Conservation (phyloP, 1,284 basidiomycete genomes). For the Rhizoctonia solani region DNA sequence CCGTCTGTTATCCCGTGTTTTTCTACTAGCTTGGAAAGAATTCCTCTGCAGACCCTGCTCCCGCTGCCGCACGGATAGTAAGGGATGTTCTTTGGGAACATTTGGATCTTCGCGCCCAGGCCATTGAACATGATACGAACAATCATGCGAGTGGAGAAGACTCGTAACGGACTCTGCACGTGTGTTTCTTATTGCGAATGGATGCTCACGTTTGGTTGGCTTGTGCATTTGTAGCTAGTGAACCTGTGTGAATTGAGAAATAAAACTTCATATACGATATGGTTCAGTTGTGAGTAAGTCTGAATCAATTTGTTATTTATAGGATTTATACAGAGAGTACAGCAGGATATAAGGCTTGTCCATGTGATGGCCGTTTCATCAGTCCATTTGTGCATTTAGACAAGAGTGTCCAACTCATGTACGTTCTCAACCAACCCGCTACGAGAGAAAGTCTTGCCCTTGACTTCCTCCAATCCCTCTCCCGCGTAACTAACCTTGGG, state of each 20-base stretch:
- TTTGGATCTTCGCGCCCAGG: constrained; percentile 17
- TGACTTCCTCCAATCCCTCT: constrained; percentile 82
- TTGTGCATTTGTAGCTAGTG: not conserved
- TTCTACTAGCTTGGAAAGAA: constrained; percentile 20
- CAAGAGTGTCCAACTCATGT: constrained; percentile 57
- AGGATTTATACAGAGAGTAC: constrained; percentile 48
- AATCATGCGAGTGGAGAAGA: constrained; percentile 11
- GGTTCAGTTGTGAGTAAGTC: not conserved
- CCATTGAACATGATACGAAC: constrained; percentile 27
- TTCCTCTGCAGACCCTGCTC: constrained; percentile 10
- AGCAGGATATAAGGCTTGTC: constrained; percentile 46
- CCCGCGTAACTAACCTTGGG: constrained; percentile 89
- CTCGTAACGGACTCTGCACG: not conserved
- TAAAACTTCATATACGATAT: not conserved
- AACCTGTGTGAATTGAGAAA: constrained; percentile 2
- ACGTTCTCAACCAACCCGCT: constrained; percentile 56
- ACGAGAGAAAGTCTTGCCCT: constrained; percentile 69
- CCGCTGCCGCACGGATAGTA: constrained; percentile 21
- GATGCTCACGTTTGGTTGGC: not conserved
- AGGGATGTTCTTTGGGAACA: constrained; percentile 30
- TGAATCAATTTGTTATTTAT: not conserved
- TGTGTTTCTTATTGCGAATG: not conserved
- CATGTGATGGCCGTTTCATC: constrained; percentile 11
- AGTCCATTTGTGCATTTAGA: constrained; percentile 39
- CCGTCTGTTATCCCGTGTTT: not conserved